Conservation (phyloP, 805 yeast species). For the Metschnikowia drakensbergensis region DNA sequence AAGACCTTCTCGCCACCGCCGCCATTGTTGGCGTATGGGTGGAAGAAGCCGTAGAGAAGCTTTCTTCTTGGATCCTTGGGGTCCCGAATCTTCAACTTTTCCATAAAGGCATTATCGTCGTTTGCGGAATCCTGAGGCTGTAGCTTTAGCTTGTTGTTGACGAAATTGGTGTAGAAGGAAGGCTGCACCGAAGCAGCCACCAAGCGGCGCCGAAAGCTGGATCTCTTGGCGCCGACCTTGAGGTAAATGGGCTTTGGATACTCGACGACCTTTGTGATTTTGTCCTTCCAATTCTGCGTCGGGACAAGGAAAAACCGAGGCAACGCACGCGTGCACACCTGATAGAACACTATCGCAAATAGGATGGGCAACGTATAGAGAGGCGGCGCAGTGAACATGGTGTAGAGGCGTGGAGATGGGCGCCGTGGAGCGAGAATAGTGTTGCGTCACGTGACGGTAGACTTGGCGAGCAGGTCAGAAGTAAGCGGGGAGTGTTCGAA, state of each 20-base stretch:
- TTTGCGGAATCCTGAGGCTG: constrained; percentile 26
- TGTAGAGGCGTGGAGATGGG: background rate
- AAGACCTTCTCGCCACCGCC: constrained; percentile 98
- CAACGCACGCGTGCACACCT: constrained; percentile 22
- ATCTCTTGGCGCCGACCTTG: constrained; percentile 32
- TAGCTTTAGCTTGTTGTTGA: constrained; percentile 35
- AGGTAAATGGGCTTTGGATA: constrained; percentile 35
- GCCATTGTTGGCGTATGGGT: constrained; percentile 92
- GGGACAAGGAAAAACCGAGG: constrained; percentile 38
- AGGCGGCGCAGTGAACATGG: constrained; percentile 3
- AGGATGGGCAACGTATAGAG: constrained; percentile 11
- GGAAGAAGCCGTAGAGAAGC: constrained; percentile 78
- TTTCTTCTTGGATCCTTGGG: constrained; percentile 37
- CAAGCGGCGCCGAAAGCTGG: constrained; percentile 38
- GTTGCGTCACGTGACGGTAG: background rate
- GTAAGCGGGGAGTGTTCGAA: too few species aligned
- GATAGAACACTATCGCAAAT: constrained; percentile 15
- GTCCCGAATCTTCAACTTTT: constrained; percentile 28
- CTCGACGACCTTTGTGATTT: constrained; percentile 29
- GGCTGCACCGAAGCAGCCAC: constrained; percentile 35
- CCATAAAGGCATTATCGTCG: constrained; percentile 22
- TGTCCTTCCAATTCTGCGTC: constrained; percentile 36
- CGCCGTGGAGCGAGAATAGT: background rate
- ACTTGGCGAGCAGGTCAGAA: too few species aligned
- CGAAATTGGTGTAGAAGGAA: constrained; percentile 36